Base-by-base conservation (phyloP, 2,329 filamentous ascomycete species). In the Penicillium expansum region DNA sequence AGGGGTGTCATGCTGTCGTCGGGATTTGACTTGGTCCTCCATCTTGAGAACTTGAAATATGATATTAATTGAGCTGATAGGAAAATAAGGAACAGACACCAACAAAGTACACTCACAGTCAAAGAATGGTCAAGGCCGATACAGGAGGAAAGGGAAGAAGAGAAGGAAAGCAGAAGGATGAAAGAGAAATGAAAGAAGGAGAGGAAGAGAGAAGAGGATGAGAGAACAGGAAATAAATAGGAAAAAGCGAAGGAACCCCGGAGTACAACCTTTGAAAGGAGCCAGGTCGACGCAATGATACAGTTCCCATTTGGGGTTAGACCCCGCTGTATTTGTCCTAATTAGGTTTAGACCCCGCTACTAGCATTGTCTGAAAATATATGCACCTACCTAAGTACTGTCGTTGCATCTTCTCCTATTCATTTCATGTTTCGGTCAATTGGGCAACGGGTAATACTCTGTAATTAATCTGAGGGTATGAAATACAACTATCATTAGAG, bases 281-380 rank as follows among this genome's bases (percentile, higher is more conserved):
- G 18, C 18, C 7, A 45, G 27, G 27, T 10, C 3, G 22, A 27
- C 14, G 6, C 7, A 22, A 47, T 22, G 13, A 33, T 33, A 33
- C 8, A 27, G 16, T 24, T 37, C 43, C 51, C 5, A 13, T 37
- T 55, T 43, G 16, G 45, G 52, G 29, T 55, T 55, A 55, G 52
- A 55, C 22, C 41, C 52, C 52, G 52, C 9, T 14, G 37, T 1
- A 27, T 22, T 42, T 30, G 29, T 55, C 20, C 30, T 5, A 18
- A 24, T 44, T 51, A 18, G 48, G 48, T 6, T 27, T 51, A 51
- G 48, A 51, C 8, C 30, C 52, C 52, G 22, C 37, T 20, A 7
- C 20, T 37, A 33, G 39, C 30, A 30, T 38, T 27, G 2, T 22
- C 20, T n/a, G 18, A 3, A 39, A 14, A 14, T 32, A 30, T 13